Conservation (phyloP, 345 rosid genomes). For the Sonneratia alba region DNA sequence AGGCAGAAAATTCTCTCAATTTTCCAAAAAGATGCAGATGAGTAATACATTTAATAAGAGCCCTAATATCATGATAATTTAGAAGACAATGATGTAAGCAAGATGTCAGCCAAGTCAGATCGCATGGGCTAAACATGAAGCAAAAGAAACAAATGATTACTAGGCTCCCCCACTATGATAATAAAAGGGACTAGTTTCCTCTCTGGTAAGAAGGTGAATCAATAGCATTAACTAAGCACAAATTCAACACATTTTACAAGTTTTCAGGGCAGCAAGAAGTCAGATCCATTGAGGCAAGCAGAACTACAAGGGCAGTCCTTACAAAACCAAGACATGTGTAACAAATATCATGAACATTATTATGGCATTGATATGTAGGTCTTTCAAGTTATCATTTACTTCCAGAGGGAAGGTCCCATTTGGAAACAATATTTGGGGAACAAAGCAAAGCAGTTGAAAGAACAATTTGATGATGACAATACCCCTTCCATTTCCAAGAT, state of each 20-base stretch:
- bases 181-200: too few species aligned
- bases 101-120: not conserved
- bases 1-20: not conserved
- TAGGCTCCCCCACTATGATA: too few species aligned
- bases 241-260: too few species aligned
- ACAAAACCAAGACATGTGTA: not conserved
- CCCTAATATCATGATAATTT: not conserved
- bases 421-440: not conserved
- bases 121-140: too few species aligned
- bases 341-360: not conserved
- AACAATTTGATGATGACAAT: slow-evolving; percentile 9
- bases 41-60: not conserved
- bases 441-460: not conserved
- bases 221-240: too few species aligned
- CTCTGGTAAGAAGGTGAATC: too few species aligned
- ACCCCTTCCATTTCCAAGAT: slow-evolving; percentile 85
- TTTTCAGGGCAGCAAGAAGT: too few species aligned
- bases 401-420: not conserved
- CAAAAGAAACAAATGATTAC: too few species aligned
- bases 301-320: not conserved
- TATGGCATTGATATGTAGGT: not conserved
- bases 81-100: not conserved
- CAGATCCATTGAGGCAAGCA: too few species aligned
- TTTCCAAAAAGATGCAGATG: not conserved
- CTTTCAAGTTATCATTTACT: not conserved